Evolutionary conservation across 768 basidiomycete genomes (phyloP), one percentile per base, ranked within the genome.

Genomic region (Russula sp.): DNA sequence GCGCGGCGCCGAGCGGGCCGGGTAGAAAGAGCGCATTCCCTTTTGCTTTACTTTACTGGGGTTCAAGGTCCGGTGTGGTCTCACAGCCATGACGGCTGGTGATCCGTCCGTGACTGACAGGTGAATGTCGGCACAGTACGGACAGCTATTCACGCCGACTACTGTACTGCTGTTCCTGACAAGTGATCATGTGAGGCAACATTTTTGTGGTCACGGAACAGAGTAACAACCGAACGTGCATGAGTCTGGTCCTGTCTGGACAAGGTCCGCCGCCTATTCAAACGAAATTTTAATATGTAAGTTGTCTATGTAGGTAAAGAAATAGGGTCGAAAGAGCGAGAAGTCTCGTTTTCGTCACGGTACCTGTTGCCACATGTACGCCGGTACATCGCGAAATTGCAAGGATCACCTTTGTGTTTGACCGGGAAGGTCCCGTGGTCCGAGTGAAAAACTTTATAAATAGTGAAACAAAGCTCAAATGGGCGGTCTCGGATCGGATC

Each of bases 61-160:
- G 11, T 40, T 8, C 5, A 37, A 16, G 47, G 56, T 45, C 59
- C 52, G 59, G 44, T 60, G 22, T 6, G 18, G 11, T 61, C 22
- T 45, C 42, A 18, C 9, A 44, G 14, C 32, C 20, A 39, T 3
- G 32, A 49, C 5, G 7, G 1, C 45, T 16, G 18, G 55, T 62
- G 61, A 57, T 62, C 61, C 61, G 55, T n/a, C 55, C 55, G 55
- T 44, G 50, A 1, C 13, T 61, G 52, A 61, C 42, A 54, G 14
- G 18, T 13, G 27, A 27, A 27, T 40, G 40, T 13, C 13, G 14
- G 40, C 40, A 27, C 27, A 27, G 27, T 27, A 27, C 27, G 27
- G 27, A 27, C 27, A 27, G 27, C 2, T 27, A 6, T 47, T 35
- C 16, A 14, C 35, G 60, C 39, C 31, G 11, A 48, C 37, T 3